Evolutionary conservation across 371 early-diverging fungal genomes (phyloP).

Genomic region (Mortierella sp.): DNA sequence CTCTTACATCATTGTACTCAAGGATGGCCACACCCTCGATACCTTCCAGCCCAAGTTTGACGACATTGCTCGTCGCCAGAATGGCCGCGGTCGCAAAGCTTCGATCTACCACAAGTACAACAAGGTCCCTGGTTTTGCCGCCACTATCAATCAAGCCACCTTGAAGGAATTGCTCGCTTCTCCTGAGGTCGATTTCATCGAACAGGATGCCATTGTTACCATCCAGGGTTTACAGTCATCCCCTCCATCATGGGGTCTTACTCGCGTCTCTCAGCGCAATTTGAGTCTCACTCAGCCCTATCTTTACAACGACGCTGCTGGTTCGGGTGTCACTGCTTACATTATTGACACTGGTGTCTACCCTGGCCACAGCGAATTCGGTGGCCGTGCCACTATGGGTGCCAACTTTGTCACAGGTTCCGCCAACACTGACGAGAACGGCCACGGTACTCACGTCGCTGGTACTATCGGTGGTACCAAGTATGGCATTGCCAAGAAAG

Average conservation of each 20-base stretch:
- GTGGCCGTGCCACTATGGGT: slow-evolving; percentile 43
- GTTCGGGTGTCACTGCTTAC: slow-evolving; percentile 65
- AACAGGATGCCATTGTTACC: slow-evolving; percentile 65
- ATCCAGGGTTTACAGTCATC: slow-evolving; percentile 34
- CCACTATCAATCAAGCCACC: slow-evolving; percentile 30
- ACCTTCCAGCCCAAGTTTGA: slow-evolving; percentile 36
- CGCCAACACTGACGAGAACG: slow-evolving; percentile 58
- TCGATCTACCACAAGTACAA: slow-evolving; percentile 34
- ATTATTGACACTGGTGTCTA: slow-evolving; percentile 77
- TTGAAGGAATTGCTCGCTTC: slow-evolving; percentile 31
- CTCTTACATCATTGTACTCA: slow-evolving; percentile 30
- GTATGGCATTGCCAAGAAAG: slow-evolving; percentile 92
- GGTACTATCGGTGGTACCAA: too few relatives aligned
- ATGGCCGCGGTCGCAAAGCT: slow-evolving; percentile 21
- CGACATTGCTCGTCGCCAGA: slow-evolving; percentile 28
- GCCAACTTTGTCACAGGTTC: slow-evolving; percentile 60
- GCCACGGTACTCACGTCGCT: too few relatives aligned
- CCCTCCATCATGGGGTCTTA: slow-evolving; percentile 68
- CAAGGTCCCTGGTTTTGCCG: slow-evolving; percentile 41
- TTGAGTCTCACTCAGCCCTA: slow-evolving; percentile 17
- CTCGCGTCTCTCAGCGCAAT: slow-evolving; percentile 62
- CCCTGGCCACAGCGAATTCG: slow-evolving; percentile 73
- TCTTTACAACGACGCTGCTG: slow-evolving; percentile 54
- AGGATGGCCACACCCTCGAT: slow-evolving; percentile 9
- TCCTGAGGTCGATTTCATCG: slow-evolving; percentile 63